Evolutionary conservation across 352 stramenopile species (phyloP).

Genomic region (Phytophthora hibernalis): DNA sequence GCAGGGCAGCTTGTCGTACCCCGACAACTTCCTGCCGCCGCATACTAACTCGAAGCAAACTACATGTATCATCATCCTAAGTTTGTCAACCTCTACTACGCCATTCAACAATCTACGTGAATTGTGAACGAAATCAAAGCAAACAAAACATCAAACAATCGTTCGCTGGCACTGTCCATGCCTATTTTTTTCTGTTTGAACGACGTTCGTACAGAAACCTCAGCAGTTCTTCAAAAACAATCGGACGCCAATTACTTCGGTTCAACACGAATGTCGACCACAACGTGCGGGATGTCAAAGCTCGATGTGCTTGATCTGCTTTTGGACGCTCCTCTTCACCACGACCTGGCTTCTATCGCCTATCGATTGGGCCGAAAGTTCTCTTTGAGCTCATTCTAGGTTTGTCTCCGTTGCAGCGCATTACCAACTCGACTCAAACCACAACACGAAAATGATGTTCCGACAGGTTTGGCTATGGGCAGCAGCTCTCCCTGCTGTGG

Average conservation of each 20-base stretch:
- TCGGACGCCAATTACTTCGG: constrained; percentile 28
- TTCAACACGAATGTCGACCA: constrained; percentile 23
- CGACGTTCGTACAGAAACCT: background rate
- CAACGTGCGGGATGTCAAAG: constrained; percentile 23
- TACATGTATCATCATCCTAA: no score
- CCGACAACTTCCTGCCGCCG: constrained; percentile 2
- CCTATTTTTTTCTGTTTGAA: background rate
- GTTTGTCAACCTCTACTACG: no score
- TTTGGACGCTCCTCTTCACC: constrained; percentile 12
- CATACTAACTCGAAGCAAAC: no score
- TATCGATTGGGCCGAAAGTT: background rate
- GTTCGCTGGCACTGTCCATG: background rate
- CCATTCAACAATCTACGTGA: background rate
- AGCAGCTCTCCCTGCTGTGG: constrained; percentile 20
- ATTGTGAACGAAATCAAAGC: background rate
- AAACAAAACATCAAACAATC: background rate
- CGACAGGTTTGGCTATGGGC: constrained; percentile 24
- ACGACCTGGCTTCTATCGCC: constrained; percentile 23
- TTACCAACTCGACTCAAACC: constrained; percentile 22
- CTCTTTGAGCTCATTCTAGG: constrained; percentile 15
- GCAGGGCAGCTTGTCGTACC: constrained; percentile 39
- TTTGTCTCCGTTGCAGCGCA: constrained; percentile 18
- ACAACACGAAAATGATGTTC: constrained; percentile 13
- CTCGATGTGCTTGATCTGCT: constrained; percentile 21
- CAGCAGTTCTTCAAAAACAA: constrained; percentile 11